These are phyloP conservation scores for Pisolithus tinctorius DNA, from an alignment of 768 basidiomycete species.

Conservation along the genomic window DNA sequence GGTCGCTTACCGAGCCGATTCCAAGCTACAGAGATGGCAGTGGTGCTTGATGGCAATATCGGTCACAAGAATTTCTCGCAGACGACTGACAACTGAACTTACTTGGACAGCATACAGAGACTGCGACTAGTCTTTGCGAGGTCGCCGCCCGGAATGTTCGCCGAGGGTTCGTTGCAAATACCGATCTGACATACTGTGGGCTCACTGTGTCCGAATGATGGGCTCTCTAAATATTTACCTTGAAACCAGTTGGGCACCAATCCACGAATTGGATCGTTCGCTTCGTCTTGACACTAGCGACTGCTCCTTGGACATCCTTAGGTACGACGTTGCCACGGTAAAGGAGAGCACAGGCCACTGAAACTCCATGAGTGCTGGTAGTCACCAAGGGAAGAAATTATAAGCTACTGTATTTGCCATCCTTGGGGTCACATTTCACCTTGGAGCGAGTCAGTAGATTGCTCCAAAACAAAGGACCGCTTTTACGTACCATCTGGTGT, in stretches of 20 bases:
- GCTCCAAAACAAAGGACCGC: not conserved
- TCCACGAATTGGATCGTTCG: conserved; percentile 97
- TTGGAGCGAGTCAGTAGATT: conserved; percentile 8
- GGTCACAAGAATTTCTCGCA: not conserved
- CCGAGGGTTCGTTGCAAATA: conserved; percentile 95
- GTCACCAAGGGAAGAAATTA: not conserved
- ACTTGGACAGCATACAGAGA: conserved; percentile 96
- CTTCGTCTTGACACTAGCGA: conserved; percentile 94
- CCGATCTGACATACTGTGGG: conserved; percentile 56
- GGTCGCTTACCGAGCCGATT: conserved; percentile 58
- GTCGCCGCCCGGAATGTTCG: conserved; percentile 88
- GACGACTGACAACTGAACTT: conserved; percentile 12
- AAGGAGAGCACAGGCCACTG: conserved; percentile 86
- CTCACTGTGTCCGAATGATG: not conserved
- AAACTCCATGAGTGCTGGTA: conserved; percentile 10
- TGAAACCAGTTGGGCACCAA: conserved; percentile 98
- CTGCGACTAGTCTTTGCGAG: conserved; percentile 91
- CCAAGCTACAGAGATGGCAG: conserved; percentile 93
- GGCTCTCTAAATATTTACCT: conserved; percentile 32
- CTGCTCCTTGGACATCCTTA: conserved; percentile 91
- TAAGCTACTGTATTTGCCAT: conserved; percentile 95
- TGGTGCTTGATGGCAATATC: conserved; percentile 48
- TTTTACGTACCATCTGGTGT: conserved; percentile 76
- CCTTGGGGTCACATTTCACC: conserved; percentile 88
- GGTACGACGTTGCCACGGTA: conserved; percentile 97